Conservation (phyloP, 1,284 basidiomycete species). For the Cutaneotrichosporon cutaneum region DNA sequence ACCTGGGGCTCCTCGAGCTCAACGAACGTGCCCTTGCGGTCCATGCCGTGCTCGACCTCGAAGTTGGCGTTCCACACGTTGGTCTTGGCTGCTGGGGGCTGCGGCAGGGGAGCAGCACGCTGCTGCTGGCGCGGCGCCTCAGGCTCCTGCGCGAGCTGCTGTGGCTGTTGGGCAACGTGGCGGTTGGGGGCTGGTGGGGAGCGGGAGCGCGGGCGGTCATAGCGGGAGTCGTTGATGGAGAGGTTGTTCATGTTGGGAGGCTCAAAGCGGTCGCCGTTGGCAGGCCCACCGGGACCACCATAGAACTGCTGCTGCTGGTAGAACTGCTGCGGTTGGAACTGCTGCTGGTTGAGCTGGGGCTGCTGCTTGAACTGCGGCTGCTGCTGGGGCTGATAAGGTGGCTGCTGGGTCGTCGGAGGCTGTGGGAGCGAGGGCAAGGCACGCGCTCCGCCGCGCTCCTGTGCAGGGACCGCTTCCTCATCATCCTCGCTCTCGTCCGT, state of each 20-base stretch:
- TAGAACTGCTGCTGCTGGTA: conserved; percentile 13
- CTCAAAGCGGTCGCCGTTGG: conserved; percentile 15
- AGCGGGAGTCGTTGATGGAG: conserved; percentile 19
- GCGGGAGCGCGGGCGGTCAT: conserved; percentile 18
- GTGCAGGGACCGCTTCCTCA: conserved; percentile 14
- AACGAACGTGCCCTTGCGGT: conserved; percentile 61
- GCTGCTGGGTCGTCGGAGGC: conserved; percentile 3
- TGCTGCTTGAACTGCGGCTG: conserved; percentile 9
- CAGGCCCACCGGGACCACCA: background rate
- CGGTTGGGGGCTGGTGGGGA: conserved; percentile 23
- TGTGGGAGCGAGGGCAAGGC: conserved; percentile 31
- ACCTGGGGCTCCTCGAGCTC: conserved; percentile 72
- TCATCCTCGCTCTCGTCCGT: conserved; percentile 68
- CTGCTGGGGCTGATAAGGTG: conserved; percentile 1
- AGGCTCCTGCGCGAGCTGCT: conserved; percentile 16
- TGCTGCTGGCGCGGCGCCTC: conserved; percentile 8
- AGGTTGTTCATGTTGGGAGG: conserved; percentile 12
- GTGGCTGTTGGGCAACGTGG: conserved; percentile 17
- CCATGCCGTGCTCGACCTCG: conserved; percentile 61
- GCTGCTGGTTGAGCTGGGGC: conserved; percentile 10
- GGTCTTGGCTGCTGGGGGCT: conserved; percentile 58
- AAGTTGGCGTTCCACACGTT: conserved; percentile 79
- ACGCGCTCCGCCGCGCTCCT: conserved; percentile 21
- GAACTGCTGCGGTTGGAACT: conserved; percentile 8
- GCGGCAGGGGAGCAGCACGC: conserved; percentile 53